Evolutionary conservation across 2,329 filamentous ascomycete genomes (phyloP), one percentile per base, ranked within the genome.

Genomic region (Macroventuria anomochaeta): DNA sequence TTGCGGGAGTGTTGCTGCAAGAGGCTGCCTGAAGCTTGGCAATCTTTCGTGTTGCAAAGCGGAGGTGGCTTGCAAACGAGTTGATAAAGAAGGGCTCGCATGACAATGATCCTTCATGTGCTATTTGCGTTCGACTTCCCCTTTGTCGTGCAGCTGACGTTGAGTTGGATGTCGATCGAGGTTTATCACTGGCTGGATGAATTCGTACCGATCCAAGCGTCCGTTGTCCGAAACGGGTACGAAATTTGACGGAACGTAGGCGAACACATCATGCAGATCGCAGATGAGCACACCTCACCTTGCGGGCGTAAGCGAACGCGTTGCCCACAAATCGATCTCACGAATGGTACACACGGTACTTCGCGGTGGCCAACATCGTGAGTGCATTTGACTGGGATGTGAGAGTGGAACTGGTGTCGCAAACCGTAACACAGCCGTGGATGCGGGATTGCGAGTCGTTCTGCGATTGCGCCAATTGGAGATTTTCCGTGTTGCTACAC

Each of bases 91-190:
- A 10, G 31, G 18, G 37, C 41, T 38, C 15, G 46, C 51, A 49
- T 49, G 39, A 46, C 13, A 12, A 34, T 18, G 25, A 11, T 32
- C 39, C 28, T 48, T 44, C 44, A 36, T 54, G 51, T 49, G 33
- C 44, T 49, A 43, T 34, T 49, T 54, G 28, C 44, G 51, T 34
- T 20, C 18, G 12, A 8, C 18, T 41, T 28, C 53, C 46, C 53
- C 53, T 55, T 55, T 37, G 34, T 55, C 41, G 40, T 55, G 53
- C 53, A 55, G 46, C 46, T 41, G 46, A 50, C 40, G 17, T 40
- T 40, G 23, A 29, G 33, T 31, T 43, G 29, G 13, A 40, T 49
- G 51, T 46, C 39, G 18, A 46, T 20, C 28, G n/a, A 39, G n/a
- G 21, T 39, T 25, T 18, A 21, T 44, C 17, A 54, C 44, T 54